Evolutionary conservation across 148 eudicot species (phyloP), one percentile per base, ranked within the genome.

Genomic region (Arbutus unedo): DNA sequence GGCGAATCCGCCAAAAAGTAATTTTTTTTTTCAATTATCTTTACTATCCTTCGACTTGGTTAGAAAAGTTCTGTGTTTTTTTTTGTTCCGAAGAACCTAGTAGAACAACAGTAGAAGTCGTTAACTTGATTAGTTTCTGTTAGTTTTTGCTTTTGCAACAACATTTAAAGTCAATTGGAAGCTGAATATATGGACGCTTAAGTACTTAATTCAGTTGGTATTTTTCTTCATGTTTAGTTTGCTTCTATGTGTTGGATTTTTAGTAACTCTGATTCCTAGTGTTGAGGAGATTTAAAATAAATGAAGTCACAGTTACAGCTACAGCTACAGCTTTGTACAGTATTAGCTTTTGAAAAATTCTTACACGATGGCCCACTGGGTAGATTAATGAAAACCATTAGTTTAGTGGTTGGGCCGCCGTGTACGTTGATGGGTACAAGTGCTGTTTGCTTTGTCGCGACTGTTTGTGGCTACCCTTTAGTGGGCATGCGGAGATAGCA

Each of bases 1-100:
- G 88, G 85, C 82, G 91, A 90, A 62, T 77, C 93, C 25, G 90
- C 71, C 82, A 90, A 90, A 76, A 90, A 90, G 93, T 90, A 82
- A 67, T 72, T 4, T n/a, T 45, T 41, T 50, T 18, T 71, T 43
- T 2, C 23, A 31, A 31, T 31, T n/a, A 78, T 10, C 2, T 18
- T 5, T 45, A 6, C 4, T 54, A 44, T 15, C 3, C 25, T 66
- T 44, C 31, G 14, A 1, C 64, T 25, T 76, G 49, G 44, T 71
- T 81, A 3, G 31, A 51, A 9, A 47, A 48, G 66, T 25, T 3
- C 0, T n/a, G n/a, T n/a, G n/a, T n/a, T 55, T 21, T 64, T 31
- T 43, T 21, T 41, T 1, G 55, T 45, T 50, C 14, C 51, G 45
- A 8, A 8, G 44, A 68, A 21, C 56, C 44, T 16, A 64, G 2